Base-by-base conservation (phyloP, 805 yeast species). In the Wickerhamomyces pijperi region DNA sequence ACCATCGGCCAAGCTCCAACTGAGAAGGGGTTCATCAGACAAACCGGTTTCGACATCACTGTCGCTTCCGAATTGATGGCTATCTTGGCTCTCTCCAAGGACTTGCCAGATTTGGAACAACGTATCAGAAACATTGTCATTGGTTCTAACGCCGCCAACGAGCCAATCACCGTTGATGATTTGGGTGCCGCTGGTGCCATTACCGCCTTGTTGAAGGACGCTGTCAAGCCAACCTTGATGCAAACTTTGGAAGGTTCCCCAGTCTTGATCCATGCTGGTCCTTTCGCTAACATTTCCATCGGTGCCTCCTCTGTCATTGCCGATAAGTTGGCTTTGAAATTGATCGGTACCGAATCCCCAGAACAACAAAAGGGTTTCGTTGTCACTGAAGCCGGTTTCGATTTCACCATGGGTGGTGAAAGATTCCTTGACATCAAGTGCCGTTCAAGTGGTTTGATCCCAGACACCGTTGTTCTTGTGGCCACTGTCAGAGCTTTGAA, bases 321-420 rank as follows among this genome's bases (percentile, higher is more conserved):
- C 41, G 98, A 90, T 60, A 78, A 78, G 59, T 75, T 90, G 63
- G 98, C 95, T 5, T 70, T 90, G 56, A 87, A 90, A 64, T 74
- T 90, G 50, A 87, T 94, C 15, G 92, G 92, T 51, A 67, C 75
- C 28, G 41, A 34, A 6, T 71, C 68, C 39, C 63, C 67, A 33
- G 63, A 69, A 54, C 43, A 44, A 61, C 72, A 46, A 56, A 71
- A 76, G 39, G 97, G 97, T 48, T 90, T 75, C 57, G 97, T 87
- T 40, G 85, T 90, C 44, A 90, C 98, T 37, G 98, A 90, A 63
- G 97, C 97, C 32, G 98, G 98, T 39, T 90, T 90, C 65, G 97
- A 90, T 63, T 90, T 92, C 70, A 90, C 97, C 36, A 90, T 90
- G 97, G 98, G 98, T 48, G 97, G 97, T 51, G 98, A 90, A 68